These are phyloP conservation scores for Penicillium sp. DNA, from an alignment of 2,329 filamentous ascomycete genomes.

Conservation along the genomic window DNA sequence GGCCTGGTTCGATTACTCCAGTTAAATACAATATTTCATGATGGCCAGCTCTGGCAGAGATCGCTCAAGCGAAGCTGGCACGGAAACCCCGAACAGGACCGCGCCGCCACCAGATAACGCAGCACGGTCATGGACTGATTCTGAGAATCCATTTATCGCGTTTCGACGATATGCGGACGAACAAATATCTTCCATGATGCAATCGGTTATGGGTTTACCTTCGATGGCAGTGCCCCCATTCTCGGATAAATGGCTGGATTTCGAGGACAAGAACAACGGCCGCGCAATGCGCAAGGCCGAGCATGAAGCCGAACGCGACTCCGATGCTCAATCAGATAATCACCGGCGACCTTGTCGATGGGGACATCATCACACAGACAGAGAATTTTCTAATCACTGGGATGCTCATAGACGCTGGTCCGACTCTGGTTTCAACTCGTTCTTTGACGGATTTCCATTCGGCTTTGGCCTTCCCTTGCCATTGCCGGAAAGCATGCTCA, in stretches of 20 bases:
- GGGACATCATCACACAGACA: constrained; percentile 13
- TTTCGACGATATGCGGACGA: constrained; percentile 61
- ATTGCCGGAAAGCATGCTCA: constrained; percentile 29
- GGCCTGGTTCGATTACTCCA: background rate
- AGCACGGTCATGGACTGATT: constrained; percentile 23
- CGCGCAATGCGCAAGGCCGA: constrained; percentile 20
- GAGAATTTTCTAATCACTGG: constrained; percentile 20
- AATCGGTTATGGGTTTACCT: constrained; percentile 48
- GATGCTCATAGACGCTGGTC: constrained; percentile 22
- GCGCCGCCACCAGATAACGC: constrained; percentile 15
- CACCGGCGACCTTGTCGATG: constrained; percentile 1
- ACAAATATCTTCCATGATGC: constrained; percentile 53
- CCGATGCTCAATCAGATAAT: background rate
- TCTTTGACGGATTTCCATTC: constrained; percentile 32
- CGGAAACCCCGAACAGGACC: constrained; percentile 10
- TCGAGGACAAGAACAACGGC: constrained; percentile 24
- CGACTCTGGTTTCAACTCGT: constrained; percentile 30
- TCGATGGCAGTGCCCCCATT: constrained; percentile 30
- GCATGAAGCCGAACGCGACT: constrained; percentile 9
- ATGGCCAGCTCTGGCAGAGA: constrained; percentile 7
- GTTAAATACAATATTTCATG: constrained; percentile 4
- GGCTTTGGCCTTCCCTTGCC: constrained; percentile 25
- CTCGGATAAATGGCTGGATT: constrained; percentile 32
- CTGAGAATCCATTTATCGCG: constrained; percentile 55
- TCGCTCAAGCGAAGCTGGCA: constrained; percentile 1